Evolutionary conservation across 2,329 filamentous ascomycete species (phyloP), one percentile per base, ranked within the genome.

Genomic region (Epichloe gansuensis): DNA sequence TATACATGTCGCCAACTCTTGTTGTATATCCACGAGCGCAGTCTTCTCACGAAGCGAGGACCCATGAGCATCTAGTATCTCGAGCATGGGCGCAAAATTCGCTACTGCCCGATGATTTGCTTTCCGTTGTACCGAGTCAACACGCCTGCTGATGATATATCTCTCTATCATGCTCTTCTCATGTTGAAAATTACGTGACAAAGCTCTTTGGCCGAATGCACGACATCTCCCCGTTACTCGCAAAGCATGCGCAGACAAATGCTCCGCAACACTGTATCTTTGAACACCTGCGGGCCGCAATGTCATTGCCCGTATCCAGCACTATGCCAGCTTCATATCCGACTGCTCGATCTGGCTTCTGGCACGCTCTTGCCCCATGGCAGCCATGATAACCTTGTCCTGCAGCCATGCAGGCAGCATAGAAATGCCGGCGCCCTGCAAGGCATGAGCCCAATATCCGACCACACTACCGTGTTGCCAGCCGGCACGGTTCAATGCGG

Each of bases 401-500:
- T 9, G n/a, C 46, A 48, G 11, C 46, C 46, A 48, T 5, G 28
- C 15, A 15, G 46, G 46, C 31, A 48, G 31, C 31, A 48, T 12
- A 23, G 13, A 17, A 38, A 48, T 8, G 21, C 28, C 4, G 15
- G 34, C 46, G 12, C 11, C n/a, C 28, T 59, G 58, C 17, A 59
- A 44, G 8, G 58, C 58, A 23, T 59, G 57, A 3, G 51, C 50
- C 58, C 58, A 57, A 48, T 58, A 54, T 5, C 57, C 55, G 6
- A 53, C 46, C 8, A 57, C 53, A 28, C 56, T 44, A 11, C 53
- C 55, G 28, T 57, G 57, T 23, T 51, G 56, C 12, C 52, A 55
- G 28, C 58, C 57, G 4, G 54, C 57, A 54, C 51, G 17, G 57
- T 31, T 31, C 28, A 31, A 31, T 31, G 28, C 28, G 28, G 28